phyloP scores from a whole-genome alignment of 208 protist species.

The Trypanosomatidae sp. region DNA sequence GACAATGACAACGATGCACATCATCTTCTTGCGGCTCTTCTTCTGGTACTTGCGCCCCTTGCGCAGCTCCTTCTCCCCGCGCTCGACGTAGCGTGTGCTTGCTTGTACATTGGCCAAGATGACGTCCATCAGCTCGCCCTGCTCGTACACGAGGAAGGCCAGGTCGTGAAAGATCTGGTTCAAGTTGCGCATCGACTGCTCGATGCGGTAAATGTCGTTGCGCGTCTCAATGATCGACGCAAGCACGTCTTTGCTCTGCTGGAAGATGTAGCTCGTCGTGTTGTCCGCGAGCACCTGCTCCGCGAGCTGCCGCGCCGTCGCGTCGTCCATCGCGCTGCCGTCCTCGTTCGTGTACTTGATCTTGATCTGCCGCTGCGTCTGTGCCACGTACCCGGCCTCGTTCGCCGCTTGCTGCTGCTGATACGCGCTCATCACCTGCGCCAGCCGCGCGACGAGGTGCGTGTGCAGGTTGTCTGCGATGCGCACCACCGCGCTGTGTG shows the following conservation, averaged over 20 bases:
- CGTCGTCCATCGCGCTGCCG: slow-evolving; percentile 60
- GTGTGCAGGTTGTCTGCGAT: slow-evolving; percentile 81
- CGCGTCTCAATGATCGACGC: slow-evolving; percentile 75
- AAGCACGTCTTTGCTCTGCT: slow-evolving; percentile 80
- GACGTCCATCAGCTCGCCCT: slow-evolving; percentile 77
- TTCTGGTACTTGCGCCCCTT: slow-evolving; percentile 71
- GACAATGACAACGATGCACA: slow-evolving; percentile 33
- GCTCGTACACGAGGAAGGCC: slow-evolving; percentile 79
- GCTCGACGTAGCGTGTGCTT: slow-evolving; percentile 43
- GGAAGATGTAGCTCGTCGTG: slow-evolving; percentile 69
- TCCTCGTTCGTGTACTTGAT: slow-evolving; percentile 81
- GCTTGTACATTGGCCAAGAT: slow-evolving; percentile 64
- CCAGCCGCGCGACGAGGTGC: slow-evolving; percentile 36
- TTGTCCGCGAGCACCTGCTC: slow-evolving; percentile 72
- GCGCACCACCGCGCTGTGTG: slow-evolving; percentile 64
- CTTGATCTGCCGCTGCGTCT: slow-evolving; percentile 86
- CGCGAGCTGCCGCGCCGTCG: slow-evolving; percentile 47
- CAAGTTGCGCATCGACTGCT: slow-evolving; percentile 74
- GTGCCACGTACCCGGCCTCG: slow-evolving; percentile 51
- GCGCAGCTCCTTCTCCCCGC: slow-evolving; percentile 43
- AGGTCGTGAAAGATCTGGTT: slow-evolving; percentile 86
- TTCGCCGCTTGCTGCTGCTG: slow-evolving; percentile 42
- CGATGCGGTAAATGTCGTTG: slow-evolving; percentile 85
- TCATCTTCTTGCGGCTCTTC: slow-evolving; percentile 59
- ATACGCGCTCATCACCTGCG: slow-evolving; percentile 34